Conservation (phyloP, 257 asterid species). For the Nyctanthes arbortristis region DNA sequence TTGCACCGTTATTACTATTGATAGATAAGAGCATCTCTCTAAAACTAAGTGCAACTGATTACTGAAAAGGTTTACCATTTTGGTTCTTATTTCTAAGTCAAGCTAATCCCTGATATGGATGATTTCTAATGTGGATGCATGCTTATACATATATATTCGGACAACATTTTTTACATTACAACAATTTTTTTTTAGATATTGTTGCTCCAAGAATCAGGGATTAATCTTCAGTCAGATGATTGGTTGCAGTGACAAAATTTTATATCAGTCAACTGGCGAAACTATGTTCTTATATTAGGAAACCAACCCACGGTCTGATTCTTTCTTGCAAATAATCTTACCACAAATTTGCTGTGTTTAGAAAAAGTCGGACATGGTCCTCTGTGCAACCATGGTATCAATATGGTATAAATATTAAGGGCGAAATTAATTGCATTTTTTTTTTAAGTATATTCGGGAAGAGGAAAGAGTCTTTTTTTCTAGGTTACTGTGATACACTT, state of each 20-base stretch:
- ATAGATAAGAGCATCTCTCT: neutral
- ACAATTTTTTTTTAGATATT: neutral
- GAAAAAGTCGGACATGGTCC: neutral
- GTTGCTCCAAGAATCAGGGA: neutral
- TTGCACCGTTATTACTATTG: neutral
- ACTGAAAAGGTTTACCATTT: neutral
- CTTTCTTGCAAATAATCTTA: neutral
- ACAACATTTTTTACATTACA: neutral
- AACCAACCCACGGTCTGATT: neutral
- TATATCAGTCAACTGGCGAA: neutral
- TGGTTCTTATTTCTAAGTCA: neutral
- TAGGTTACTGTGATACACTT: no score
- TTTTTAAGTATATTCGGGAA: neutral
- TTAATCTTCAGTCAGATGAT: neutral
- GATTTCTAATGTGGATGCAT: neutral
- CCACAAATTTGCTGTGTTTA: neutral
- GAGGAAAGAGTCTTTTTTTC: neutral
- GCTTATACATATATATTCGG: neutral
- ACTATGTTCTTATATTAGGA: neutral
- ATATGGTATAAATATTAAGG: no score
- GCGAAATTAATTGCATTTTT: neutral
- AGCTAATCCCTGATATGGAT: neutral
- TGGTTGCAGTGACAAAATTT: neutral
- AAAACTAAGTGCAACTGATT: neutral
- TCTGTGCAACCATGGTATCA: neutral